Percentiles rank a stretch among this genome's conserved stretches.
These are phyloP conservation scores for Globomyces sp. DNA, from an alignment of 371 early-diverging fungal genomes.

Conservation along the genomic window DNA sequence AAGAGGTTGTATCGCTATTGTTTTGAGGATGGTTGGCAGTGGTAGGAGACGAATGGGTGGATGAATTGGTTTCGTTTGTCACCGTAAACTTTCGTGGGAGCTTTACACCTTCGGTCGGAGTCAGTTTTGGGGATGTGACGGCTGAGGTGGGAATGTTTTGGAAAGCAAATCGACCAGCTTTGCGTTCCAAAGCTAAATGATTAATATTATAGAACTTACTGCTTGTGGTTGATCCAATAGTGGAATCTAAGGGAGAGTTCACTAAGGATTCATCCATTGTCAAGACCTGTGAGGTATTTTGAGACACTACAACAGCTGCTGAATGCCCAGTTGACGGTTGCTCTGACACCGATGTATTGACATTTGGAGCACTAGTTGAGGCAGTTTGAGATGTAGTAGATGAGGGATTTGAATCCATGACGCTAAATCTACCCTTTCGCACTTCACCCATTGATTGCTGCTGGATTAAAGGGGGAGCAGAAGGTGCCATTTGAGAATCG, in stretches of 20 bases:
- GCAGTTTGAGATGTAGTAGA: not conserved
- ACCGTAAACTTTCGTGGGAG: slow-evolving; percentile 15
- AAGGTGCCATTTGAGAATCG: not conserved
- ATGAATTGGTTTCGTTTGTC: not conserved
- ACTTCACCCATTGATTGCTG: slow-evolving; percentile 11
- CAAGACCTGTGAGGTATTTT: not conserved
- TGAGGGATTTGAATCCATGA: slow-evolving; percentile 19
- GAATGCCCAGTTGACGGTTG: not conserved
- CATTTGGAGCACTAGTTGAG: not conserved
- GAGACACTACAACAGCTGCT: not conserved
- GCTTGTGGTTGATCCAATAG: not conserved
- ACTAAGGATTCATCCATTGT: not conserved
- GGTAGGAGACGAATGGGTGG: slow-evolving; percentile 1
- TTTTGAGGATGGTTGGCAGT: not conserved
- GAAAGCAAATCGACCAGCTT: slow-evolving; percentile 33
- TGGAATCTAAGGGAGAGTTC: no score
- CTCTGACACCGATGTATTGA: not conserved
- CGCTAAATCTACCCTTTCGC: slow-evolving; percentile 29
- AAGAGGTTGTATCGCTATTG: not conserved
- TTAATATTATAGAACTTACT: not conserved
- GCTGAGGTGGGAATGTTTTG: slow-evolving; percentile 18
- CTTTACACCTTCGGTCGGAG: slow-evolving; percentile 12
- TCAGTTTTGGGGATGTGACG: slow-evolving; percentile 11
- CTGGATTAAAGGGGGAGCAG: not conserved
- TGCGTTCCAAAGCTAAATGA: slow-evolving; percentile 24